Evolutionary conservation across 345 rosid species (phyloP), one percentile per base, ranked within the genome.

Genomic region (Ceriops zippeliana): DNA sequence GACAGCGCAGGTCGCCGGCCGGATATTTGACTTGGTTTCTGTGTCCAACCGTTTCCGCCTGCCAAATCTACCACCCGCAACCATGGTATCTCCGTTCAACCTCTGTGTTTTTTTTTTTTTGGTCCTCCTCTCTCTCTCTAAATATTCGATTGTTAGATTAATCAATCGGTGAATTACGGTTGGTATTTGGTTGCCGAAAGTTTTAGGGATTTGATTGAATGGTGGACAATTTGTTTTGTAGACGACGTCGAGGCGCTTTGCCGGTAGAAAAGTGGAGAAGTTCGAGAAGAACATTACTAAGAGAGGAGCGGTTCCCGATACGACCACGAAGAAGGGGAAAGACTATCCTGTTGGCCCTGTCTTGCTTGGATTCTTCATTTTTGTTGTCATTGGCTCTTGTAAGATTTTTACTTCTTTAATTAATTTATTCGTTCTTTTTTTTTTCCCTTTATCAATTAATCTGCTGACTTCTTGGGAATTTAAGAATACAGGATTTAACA

Each of bases 341-440:
- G 92, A 90, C 74, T 95, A 86, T 75, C 93, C 99, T 1, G 99
- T 91, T 8, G 99, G 96, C 20, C 99, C 99, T 6, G n/a, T 95
- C 63, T 80, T 95, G 17, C 96, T 95, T 27, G 99, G 99, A 2
- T 95, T 95, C 90, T 91, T 95, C 71, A 59, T 95, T 11, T 95
- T 95, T 58, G 96, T 95, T 13, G 99, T 95, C 84, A 87, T 91
- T 63, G 99, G 99, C 8, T 95, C 99, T 72, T 95, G 99, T 95
- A 22, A 79, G 90, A 31, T 72, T 64, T 64, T 34, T 27, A 47
- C 17, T 17, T 22, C 22, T 7, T 42, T 62, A 27, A 21, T 24
- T 34, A 34, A 7, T 34, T 34, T 34, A 34, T 7, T 34, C 1
- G 37, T 1, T 34, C 37, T 34, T 56, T 56, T 8, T 56, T 15